A percentile compares a stretch with the other conserved stretches of the same genome.
These are phyloP conservation scores for Synchytrium microbalum DNA, from an alignment of 371 early-diverging fungal genomes.

Conservation along the genomic window DNA sequence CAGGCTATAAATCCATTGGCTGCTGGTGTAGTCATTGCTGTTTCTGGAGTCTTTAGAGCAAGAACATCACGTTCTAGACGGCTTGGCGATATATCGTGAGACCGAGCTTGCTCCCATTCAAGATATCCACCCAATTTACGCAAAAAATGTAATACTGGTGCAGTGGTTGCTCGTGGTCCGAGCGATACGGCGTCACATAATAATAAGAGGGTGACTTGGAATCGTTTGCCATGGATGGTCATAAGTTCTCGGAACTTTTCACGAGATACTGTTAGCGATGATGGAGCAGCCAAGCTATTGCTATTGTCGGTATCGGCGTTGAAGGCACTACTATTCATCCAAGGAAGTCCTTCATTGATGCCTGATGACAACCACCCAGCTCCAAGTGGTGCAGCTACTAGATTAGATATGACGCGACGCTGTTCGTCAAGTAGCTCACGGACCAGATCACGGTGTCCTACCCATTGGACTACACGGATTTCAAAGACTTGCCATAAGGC, in stretches of 20 bases:
- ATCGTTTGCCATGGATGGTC: conserved; percentile 26
- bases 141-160: conserved; percentile 11
- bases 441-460: conserved; percentile 31
- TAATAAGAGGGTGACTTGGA: conserved; percentile 36
- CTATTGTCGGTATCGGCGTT: neutral
- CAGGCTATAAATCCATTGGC: neutral
- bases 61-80: conserved; percentile 30
- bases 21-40: neutral
- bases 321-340: neutral
- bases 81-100: conserved; percentile 29
- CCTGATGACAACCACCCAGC: neutral
- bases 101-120: conserved; percentile 33
- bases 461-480: conserved; percentile 38
- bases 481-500: conserved; percentile 50
- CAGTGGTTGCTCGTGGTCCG: conserved; percentile 18
- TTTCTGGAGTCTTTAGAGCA: neutral
- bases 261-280: neutral
- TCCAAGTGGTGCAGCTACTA: conserved; percentile 18
- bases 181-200: conserved; percentile 36
- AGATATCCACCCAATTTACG: conserved; percentile 16
- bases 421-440: conserved; percentile 33
- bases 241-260: conserved; percentile 12
- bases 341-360: conserved; percentile 8
- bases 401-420: conserved; percentile 27
- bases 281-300: neutral